phyloP scores from a whole-genome alignment of 768 basidiomycete species.

The Auriscalpium microsporum region DNA sequence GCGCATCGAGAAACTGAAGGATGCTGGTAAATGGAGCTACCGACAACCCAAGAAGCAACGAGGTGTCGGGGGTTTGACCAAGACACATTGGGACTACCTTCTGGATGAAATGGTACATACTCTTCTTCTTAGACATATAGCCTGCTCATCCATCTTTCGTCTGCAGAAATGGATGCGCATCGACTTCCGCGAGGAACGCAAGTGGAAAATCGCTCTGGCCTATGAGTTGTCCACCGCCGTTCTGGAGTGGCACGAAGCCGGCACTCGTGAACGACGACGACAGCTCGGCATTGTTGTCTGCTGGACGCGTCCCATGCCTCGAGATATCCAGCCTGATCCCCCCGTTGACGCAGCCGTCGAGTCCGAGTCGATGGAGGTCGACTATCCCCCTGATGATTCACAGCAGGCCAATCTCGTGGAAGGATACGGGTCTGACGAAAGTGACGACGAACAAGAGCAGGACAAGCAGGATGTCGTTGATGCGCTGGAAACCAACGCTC shows the following conservation, averaged over 20 bases:
- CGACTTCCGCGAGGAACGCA: constrained; percentile 90
- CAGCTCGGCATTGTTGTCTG: constrained; percentile 58
- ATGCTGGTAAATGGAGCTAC: constrained; percentile 79
- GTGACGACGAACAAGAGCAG: constrained; percentile 51
- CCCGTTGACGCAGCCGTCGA: constrained; percentile 23
- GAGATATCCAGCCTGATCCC: constrained; percentile 29
- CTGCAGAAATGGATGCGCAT: constrained; percentile 90
- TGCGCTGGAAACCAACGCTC: constrained; percentile 43
- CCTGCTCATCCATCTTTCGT: neutral
- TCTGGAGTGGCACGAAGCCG: constrained; percentile 80
- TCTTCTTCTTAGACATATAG: neutral
- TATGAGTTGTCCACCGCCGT: constrained; percentile 75
- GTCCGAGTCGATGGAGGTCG: constrained; percentile 23
- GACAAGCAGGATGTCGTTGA: constrained; percentile 50
- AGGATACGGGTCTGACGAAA: constrained; percentile 30
- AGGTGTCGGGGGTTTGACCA: constrained; percentile 61
- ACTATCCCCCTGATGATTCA: constrained; percentile 19
- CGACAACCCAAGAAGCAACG: constrained; percentile 93
- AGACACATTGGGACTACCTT: constrained; percentile 93
- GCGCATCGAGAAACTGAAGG: constrained; percentile 76
- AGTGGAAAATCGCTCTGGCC: constrained; percentile 85
- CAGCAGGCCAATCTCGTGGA: constrained; percentile 12
- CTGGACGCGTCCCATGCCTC: constrained; percentile 45
- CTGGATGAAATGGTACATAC: constrained; percentile 87
- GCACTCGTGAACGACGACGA: constrained; percentile 53